phyloP scores from a whole-genome alignment of 352 stramenopile species.

The Hyaloperonospora brassicae region DNA sequence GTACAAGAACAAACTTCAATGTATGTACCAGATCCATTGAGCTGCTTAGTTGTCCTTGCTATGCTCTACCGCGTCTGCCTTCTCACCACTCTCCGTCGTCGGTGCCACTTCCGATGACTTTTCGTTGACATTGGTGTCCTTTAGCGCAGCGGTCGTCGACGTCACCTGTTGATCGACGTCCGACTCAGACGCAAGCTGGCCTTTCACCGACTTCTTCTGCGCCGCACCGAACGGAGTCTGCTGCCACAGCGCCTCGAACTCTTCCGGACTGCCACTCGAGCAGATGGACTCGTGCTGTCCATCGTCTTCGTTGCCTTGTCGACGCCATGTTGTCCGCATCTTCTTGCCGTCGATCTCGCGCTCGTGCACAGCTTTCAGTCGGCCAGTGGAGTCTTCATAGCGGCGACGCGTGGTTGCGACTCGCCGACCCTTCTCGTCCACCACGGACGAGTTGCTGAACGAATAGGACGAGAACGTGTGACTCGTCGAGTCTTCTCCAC shows the following conservation, averaged over 20 bases:
- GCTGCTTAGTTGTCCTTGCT: no score
- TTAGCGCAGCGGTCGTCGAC: neutral
- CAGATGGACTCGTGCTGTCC: conserved; percentile 44
- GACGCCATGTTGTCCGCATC: conserved; percentile 45
- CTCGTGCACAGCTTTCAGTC: conserved; percentile 62
- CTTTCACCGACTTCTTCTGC: conserved; percentile 24
- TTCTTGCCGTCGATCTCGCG: conserved; percentile 61
- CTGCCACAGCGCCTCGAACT: conserved; percentile 49
- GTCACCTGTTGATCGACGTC: conserved; percentile 4
- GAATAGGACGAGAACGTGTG: no score
- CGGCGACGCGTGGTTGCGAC: no score
- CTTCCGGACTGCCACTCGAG: conserved; percentile 28
- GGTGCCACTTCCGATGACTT: neutral
- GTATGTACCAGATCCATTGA: neutral
- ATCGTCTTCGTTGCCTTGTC: conserved; percentile 34
- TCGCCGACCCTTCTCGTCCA: no score
- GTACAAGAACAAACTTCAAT: neutral
- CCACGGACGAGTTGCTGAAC: no score
- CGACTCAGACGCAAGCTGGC: conserved; percentile 5
- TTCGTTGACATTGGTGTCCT: neutral
- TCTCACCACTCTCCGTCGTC: neutral
- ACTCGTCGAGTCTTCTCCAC: no score
- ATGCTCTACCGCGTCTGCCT: neutral
- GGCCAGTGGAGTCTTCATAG: conserved; percentile 51
- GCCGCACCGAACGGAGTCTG: conserved; percentile 36